phyloP scores from a whole-genome alignment of 345 rosid species.

The Odontarrhena argentea region DNA sequence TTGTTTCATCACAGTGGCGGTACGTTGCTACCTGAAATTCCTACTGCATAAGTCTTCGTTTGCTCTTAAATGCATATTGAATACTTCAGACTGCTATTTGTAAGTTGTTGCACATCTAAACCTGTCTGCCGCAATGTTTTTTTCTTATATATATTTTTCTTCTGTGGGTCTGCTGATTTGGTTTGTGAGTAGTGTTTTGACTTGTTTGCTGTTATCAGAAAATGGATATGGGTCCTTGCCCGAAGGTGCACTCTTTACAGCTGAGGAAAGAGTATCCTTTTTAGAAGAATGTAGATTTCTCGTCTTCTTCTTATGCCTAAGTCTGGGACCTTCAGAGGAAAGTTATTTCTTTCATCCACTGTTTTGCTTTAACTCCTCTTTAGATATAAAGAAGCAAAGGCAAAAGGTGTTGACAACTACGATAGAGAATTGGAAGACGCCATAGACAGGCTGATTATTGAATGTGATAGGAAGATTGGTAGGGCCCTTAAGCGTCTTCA shows the following conservation, averaged over 20 bases:
- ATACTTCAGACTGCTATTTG: constrained; percentile 25
- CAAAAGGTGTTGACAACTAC: constrained; percentile 77
- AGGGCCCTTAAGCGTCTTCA: constrained; percentile 98
- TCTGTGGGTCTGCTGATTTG: constrained; percentile 1
- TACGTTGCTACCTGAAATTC: no score
- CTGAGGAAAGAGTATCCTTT: constrained; percentile 96
- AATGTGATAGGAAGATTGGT: constrained; percentile 94
- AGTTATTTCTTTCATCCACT: constrained; percentile 11
- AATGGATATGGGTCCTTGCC: constrained; percentile 99
- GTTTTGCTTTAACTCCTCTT: constrained; percentile 43
- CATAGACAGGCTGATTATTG: constrained; percentile 91
- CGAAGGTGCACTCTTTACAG: constrained; percentile 95
- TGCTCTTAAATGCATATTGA: constrained; percentile 28
- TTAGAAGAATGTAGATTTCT: not conserved
- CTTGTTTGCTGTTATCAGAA: constrained; percentile 55
- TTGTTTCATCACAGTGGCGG: constrained; percentile 28
- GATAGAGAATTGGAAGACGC: constrained; percentile 97
- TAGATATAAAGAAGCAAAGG: constrained; percentile 91
- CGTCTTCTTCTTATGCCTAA: not conserved
- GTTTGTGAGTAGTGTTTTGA: constrained; percentile 21
- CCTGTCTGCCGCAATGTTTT: not conserved
- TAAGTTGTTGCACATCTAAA: constrained; percentile 26
- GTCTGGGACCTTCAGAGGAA: not conserved
- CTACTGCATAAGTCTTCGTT: constrained; percentile 24
- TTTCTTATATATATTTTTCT: no score